Conservation (phyloP, 1,139 yeast species). For the Pichia sp. region DNA sequence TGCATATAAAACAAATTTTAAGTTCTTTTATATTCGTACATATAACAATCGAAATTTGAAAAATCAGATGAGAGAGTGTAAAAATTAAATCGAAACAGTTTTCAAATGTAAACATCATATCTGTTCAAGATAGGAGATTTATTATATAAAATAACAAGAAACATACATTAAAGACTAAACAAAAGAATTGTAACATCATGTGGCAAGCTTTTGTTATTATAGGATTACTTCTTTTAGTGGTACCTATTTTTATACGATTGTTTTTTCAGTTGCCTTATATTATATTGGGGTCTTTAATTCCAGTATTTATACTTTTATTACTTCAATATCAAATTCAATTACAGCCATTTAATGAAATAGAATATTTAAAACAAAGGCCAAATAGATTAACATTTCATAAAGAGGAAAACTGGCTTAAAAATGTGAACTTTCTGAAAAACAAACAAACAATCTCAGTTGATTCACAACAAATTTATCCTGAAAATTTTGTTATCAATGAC, state of each 20-base stretch:
- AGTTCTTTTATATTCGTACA: no score
- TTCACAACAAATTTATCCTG: slow-evolving; percentile 36
- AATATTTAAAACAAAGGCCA: neutral
- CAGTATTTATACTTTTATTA: neutral
- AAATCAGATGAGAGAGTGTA: neutral
- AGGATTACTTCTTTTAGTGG: neutral
- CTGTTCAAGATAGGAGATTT: neutral
- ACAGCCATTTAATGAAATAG: neutral
- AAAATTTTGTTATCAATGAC: slow-evolving; percentile 47
- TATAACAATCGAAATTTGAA: no score
- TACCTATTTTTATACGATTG: slow-evolving; percentile 6
- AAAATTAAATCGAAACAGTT: neutral
- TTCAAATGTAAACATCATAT: neutral
- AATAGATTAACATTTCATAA: slow-evolving; percentile 2
- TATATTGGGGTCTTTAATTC: slow-evolving; percentile 5
- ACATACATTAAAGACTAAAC: neutral
- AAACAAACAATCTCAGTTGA: neutral
- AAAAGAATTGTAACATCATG: neutral
- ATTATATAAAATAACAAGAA: neutral
- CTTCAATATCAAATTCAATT: neutral
- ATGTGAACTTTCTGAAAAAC: neutral
- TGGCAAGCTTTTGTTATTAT: neutral
- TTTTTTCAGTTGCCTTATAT: slow-evolving; percentile 5
- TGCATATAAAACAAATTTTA: no score
- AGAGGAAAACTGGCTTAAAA: slow-evolving; percentile 2